Evolutionary conservation across 2,329 filamentous ascomycete genomes (phyloP), one percentile per base, ranked within the genome.

Genomic region (Xylaria sp.): DNA sequence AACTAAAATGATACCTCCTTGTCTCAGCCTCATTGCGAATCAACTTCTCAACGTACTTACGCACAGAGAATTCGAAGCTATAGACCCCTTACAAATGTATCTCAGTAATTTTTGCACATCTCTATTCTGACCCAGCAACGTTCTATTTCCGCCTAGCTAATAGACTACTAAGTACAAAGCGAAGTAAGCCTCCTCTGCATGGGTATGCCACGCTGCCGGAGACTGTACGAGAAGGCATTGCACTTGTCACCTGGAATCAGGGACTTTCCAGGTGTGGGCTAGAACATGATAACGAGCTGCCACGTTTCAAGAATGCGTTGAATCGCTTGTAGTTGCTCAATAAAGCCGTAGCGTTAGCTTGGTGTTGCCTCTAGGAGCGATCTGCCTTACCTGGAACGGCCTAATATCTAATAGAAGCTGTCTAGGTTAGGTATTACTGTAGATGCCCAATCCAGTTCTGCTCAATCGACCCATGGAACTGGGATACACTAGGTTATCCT

Each of bases 401-500:
- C 13, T 25, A 46, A 58, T 25, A n/a, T 23, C 39, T 28, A 46
- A 32, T 58, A 13, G 13, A 32, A 20, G 13, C 23, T 25, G 23
- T 25, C 23, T 25, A 25, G 23, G 23, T 25, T 25, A 25, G 23
- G 23, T 25, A 25, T 25, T 25, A 25, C 23, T 25, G 20, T 56
- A 59, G 54, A 10, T 34, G 44, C 32, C 51, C 59, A 39, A 58
- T 37, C 25, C 28, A 20, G 44, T n/a, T 5, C 44, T 46, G 44
- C 7, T 46, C 44, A 20, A 20, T 20, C 9, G 44, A 20, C 51
- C 69, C 69, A 44, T 28, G 62, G 63, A 64, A 56, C 62, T 54
- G 69, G 66, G 20, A 69, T 59, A 52, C 69, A 66, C 69, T 70
- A 58, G 23, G 3, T 58, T 20, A 65, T 25, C 20, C 46, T 56